These are phyloP conservation scores for Neodidymelliopsis sp. DNA, from an alignment of 2,329 filamentous ascomycete species.

Conservation along the genomic window DNA sequence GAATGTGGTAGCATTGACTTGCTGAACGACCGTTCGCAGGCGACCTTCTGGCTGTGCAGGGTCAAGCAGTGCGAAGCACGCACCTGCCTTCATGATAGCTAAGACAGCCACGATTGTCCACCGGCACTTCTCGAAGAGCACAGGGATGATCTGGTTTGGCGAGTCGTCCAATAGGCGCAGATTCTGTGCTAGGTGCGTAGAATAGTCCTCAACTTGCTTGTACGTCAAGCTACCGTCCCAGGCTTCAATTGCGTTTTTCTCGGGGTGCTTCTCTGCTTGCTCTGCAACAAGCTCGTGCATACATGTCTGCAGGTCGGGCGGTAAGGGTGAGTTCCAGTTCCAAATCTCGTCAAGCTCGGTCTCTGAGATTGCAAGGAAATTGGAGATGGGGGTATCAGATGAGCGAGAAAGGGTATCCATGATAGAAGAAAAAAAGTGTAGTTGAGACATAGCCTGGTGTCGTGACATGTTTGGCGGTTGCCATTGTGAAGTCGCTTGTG, in stretches of 20 bases:
- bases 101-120: constrained; percentile 51
- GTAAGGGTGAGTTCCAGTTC: constrained; percentile 57
- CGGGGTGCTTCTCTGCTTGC: constrained; percentile 43
- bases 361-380: constrained; percentile 30
- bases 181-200: constrained; percentile 39
- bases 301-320: constrained; percentile 54
- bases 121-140: constrained; percentile 51
- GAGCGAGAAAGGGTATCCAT: constrained; percentile 47
- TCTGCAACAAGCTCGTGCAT: constrained; percentile 58
- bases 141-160: constrained; percentile 43
- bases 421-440: constrained; percentile 52
- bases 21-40: constrained; percentile 40
- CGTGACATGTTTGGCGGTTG: constrained; percentile 51
- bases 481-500: constrained; percentile 55
- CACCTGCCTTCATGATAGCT: constrained; percentile 51
- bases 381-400: constrained; percentile 21
- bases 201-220: constrained; percentile 44
- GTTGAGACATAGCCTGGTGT: constrained; percentile 54
- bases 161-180: constrained; percentile 35
- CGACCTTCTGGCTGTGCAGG: constrained; percentile 48
- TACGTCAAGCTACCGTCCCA: constrained; percentile 50
- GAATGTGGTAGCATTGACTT: constrained; percentile 38
- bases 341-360: constrained; percentile 57
- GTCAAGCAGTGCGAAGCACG: constrained; percentile 47
- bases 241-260: constrained; percentile 49